Evolutionary conservation across 768 basidiomycete genomes (phyloP), one percentile per base, ranked within the genome.

Genomic region (Lactarius evosmus): DNA sequence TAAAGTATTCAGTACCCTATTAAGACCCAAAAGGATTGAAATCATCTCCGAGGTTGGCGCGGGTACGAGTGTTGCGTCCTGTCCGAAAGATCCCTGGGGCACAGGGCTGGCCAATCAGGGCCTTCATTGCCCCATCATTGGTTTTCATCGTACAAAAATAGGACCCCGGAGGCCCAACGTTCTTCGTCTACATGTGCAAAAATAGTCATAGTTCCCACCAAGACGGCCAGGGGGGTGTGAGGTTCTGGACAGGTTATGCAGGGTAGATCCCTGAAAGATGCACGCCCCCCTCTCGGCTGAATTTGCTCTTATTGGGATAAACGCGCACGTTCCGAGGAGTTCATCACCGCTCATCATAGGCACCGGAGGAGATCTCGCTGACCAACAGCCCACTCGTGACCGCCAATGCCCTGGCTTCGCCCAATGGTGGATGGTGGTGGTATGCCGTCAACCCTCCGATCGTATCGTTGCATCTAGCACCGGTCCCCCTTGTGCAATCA

Each of bases 281-380:
- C 46, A 34, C 27, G 56, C 29, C 17, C 40, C 40, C 27, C 22
- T 51, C 27, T 25, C 2, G 22, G n/a, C 33, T 4, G 17, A 34
- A 29, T 25, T 55, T 32, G 58, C 55, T 32, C 46, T 32, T 11
- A 44, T 22, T 46, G 41, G 17, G 54, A 29, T 30, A 38, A 41
- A 60, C 36, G 50, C 27, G 27, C 29, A 53, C 51, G 41, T 4
- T 55, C 40, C 30, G 46, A 49, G 25, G 34, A 25, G 52, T 51
- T 59, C 58, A 64, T 64, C 63, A 64, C 63, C 63, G 63, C 58
- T 51, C 56, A 44, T 63, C 36, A 58, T 58, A 51, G 62, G 49
- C 56, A 63, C 62, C 56, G 56, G 46, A 19, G 49, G 50, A 38
- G 46, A 56, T 49, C 38, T 52, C 27, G 3, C 14, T 40, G 27